Conservation (phyloP, 129 eudicot species). For the Apium graveolens region DNA sequence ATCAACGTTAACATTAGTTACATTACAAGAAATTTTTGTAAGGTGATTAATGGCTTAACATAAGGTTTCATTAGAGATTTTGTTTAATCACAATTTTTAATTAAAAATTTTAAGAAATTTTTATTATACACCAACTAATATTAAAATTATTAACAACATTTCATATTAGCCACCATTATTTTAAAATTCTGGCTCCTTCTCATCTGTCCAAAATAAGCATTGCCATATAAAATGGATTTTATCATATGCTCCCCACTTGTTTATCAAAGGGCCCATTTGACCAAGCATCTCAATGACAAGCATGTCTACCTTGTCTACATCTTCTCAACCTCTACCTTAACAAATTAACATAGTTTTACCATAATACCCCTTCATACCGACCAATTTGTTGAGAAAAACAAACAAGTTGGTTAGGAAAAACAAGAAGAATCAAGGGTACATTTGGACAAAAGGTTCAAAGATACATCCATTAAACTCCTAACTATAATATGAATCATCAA, state of each 20-base stretch:
- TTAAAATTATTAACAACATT: too few species aligned
- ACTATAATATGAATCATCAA: neutral
- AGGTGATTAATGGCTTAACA: too few species aligned
- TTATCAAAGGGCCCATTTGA: too few species aligned
- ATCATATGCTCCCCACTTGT: neutral
- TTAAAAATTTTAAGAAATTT: too few species aligned
- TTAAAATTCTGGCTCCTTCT: too few species aligned
- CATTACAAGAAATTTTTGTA: neutral
- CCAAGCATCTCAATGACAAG: too few species aligned
- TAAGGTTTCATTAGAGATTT: too few species aligned
- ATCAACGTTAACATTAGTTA: neutral
- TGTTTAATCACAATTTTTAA: too few species aligned
- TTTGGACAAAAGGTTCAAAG: neutral
- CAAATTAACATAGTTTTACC: neutral
- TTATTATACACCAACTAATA: too few species aligned
- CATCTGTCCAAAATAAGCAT: neutral
- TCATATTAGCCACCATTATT: too few species aligned
- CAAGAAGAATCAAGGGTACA: neutral
- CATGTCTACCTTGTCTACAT: too few species aligned
- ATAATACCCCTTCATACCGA: neutral
- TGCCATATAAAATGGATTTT: neutral
- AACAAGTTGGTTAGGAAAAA: neutral
- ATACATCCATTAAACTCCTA: neutral
- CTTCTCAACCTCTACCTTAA: neutral
- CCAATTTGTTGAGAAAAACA: neutral